A percentile compares a stretch with the other conserved stretches of the same genome.
These are phyloP conservation scores for Tulasnella sp. DNA, from an alignment of 768 basidiomycete species.

Conservation along the genomic window DNA sequence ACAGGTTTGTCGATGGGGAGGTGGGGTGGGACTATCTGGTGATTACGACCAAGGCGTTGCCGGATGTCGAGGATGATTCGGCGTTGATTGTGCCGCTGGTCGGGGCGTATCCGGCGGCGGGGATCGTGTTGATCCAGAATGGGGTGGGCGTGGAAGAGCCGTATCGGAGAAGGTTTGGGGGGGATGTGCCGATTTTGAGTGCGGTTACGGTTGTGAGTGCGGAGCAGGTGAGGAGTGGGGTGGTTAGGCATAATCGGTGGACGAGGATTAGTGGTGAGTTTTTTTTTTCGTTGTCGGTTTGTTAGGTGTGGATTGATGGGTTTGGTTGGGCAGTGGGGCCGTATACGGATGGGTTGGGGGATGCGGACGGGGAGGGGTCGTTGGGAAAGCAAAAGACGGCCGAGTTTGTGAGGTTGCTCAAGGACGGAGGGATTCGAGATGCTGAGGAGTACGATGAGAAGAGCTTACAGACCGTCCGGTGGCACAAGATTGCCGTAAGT, in stretches of 20 bases:
- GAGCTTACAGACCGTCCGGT: conserved; percentile 24
- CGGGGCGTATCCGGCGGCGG: conserved; percentile 14
- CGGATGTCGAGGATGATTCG: conserved; percentile 24
- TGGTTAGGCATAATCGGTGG: conserved; percentile 25
- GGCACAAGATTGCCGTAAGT: conserved; percentile 25
- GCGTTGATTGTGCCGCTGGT: conserved; percentile 8
- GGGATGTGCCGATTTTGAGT: conserved; percentile 20
- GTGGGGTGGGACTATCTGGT: conserved; percentile 24
- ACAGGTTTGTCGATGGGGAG: neutral
- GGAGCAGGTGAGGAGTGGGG: conserved; percentile 23
- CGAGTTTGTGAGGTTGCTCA: conserved; percentile 21
- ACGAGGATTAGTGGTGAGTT: conserved; percentile 21
- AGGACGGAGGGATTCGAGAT: conserved; percentile 24
- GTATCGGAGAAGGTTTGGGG: conserved; percentile 22
- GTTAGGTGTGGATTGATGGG: neutral
- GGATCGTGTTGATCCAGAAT: conserved; percentile 26
- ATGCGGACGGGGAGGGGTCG: conserved; percentile 9
- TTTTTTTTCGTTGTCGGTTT: neutral
- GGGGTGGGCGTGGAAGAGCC: conserved; percentile 26
- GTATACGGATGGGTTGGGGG: conserved; percentile 17
- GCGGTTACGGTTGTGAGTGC: conserved; percentile 26
- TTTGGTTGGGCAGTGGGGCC: conserved; percentile 20
- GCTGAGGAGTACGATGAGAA: conserved; percentile 23
- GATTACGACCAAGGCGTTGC: conserved; percentile 26
- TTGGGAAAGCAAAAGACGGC: neutral